Conservation (phyloP, 345 rosid species). For the Linum trigynum region DNA sequence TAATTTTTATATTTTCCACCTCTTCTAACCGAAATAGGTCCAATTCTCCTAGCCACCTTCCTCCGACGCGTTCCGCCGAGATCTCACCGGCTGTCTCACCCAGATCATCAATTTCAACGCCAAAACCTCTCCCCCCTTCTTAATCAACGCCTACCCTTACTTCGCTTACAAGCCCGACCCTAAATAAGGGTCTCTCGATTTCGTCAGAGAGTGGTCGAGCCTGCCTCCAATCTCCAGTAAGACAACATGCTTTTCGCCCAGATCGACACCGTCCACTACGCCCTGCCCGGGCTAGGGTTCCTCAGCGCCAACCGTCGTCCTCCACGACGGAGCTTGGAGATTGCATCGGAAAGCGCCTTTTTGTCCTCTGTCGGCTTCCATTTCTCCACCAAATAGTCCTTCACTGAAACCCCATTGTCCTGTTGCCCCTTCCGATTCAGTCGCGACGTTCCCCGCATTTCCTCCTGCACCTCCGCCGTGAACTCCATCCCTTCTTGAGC, state of each 20-base stretch:
- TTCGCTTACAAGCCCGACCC: constrained; percentile 61
- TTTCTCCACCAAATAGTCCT: too few species aligned
- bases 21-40: constrained; percentile 3
- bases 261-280: constrained; percentile 62
- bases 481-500: too few species aligned
- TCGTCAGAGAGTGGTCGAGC: constrained; percentile 68
- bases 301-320: too few species aligned
- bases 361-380: too few species aligned
- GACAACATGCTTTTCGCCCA: constrained; percentile 12
- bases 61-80: constrained; percentile 59
- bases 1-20: too few species aligned
- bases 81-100: constrained; percentile 37
- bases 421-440: too few species aligned
- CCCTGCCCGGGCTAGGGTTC: constrained; percentile 52
- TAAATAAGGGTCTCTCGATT: constrained; percentile 57
- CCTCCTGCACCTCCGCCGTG: too few species aligned
- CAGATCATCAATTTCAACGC: constrained; percentile 56
- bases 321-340: too few species aligned
- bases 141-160: constrained; percentile 88
- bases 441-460: too few species aligned
- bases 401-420: too few species aligned
- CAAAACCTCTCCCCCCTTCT: constrained; percentile 59
- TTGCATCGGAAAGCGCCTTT: too few species aligned
- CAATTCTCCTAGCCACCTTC: constrained; percentile 81
- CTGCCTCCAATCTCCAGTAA: constrained; percentile 54